phyloP scores from a whole-genome alignment of 768 basidiomycete genomes.

The Tricholoma sp. region DNA sequence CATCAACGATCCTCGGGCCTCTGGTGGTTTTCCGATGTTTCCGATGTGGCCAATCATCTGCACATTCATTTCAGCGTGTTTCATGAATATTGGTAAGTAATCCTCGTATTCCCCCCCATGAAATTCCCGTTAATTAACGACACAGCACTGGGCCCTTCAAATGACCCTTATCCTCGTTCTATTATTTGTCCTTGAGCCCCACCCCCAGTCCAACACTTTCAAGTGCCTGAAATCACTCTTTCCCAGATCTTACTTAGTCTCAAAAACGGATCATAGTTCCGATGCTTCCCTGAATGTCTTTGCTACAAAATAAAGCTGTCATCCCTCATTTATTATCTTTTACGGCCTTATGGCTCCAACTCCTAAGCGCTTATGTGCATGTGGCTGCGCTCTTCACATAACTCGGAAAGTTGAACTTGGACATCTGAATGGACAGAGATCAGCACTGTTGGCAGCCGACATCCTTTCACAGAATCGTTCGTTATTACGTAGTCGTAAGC shows the following conservation, averaged over 20 bases:
- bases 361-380: neutral
- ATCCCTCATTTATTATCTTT: neutral
- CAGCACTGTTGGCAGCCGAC: neutral
- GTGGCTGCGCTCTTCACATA: neutral
- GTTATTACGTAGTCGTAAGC: neutral
- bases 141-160: neutral
- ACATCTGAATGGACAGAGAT: neutral
- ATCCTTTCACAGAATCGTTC: neutral
- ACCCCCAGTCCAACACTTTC: neutral
- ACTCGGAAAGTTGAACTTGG: neutral
- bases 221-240: neutral
- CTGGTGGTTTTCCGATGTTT: no score
- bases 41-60: no score
- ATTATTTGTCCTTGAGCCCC: neutral
- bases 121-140: no score
- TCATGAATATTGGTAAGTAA: no score
- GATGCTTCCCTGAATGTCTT: neutral
- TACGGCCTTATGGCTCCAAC: neutral
- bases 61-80: no score
- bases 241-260: neutral
- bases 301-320: neutral
- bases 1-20: no score
- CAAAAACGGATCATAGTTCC: neutral
- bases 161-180: neutral
- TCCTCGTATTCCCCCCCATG: no score